phyloP scores from a whole-genome alignment of 192 early-diverging fungal genomes.

The Geosiphon pyriformis region DNA sequence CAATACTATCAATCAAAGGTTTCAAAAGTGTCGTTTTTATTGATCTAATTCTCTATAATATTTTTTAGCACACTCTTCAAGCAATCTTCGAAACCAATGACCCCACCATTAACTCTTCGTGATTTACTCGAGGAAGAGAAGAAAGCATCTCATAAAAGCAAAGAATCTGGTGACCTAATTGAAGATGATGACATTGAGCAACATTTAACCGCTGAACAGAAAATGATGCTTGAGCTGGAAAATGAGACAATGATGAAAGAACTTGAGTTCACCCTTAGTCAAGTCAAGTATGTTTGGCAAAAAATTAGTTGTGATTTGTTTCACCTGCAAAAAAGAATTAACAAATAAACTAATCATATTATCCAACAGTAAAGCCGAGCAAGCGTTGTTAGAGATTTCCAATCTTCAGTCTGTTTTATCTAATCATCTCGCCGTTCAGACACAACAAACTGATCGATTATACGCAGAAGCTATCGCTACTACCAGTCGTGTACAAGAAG shows the following conservation, averaged over 20 bases:
- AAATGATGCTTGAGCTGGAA: constrained; percentile 62
- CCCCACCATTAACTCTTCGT: constrained; percentile 8
- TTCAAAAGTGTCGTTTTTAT: too few relatives aligned
- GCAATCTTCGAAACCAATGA: too few relatives aligned
- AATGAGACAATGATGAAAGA: constrained; percentile 63
- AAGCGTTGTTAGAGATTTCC: constrained; percentile 66
- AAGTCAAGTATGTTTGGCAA: constrained; percentile 42
- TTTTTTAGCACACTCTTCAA: too few relatives aligned
- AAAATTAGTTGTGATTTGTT: background rate
- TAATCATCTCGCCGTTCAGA: constrained; percentile 66
- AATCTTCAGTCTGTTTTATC: constrained; percentile 63
- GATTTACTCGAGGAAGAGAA: constrained; percentile 20
- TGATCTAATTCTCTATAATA: too few relatives aligned
- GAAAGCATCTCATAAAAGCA: background rate
- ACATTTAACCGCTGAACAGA: constrained; percentile 43
- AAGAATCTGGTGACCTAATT: constrained; percentile 1
- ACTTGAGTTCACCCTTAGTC: constrained; percentile 62
- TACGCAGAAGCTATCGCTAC: constrained; percentile 68
- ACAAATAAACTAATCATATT: background rate
- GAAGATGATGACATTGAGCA: constrained; percentile 42
- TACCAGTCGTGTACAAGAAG: constrained; percentile 54
- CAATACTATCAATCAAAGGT: too few relatives aligned
- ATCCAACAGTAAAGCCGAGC: constrained; percentile 49
- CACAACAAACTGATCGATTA: constrained; percentile 63
- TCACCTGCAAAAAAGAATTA: background rate